Percentiles rank a stretch among this genome's conserved stretches.
Conservation (phyloP, 306 rosid species). For the Rosa chinensis region DNA sequence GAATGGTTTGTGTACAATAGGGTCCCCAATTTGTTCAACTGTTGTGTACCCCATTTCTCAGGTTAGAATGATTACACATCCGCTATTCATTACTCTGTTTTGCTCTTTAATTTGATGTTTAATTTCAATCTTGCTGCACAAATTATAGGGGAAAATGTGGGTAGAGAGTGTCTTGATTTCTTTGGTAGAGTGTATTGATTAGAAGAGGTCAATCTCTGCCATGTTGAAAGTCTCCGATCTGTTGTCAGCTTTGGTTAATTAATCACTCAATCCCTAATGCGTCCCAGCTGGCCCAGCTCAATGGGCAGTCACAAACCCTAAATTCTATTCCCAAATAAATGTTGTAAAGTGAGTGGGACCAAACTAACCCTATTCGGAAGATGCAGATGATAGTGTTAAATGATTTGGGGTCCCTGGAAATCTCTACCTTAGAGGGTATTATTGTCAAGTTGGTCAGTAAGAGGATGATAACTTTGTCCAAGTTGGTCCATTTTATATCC, state of each 20-base stretch:
- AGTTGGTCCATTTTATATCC: constrained; percentile 12
- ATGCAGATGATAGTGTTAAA: background rate
- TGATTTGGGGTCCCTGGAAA: constrained; percentile 1
- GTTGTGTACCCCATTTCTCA: background rate
- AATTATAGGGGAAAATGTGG: background rate
- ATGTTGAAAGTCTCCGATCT: constrained; percentile 21
- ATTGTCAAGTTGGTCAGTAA: constrained; percentile 25
- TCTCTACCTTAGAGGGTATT: constrained; percentile 16
- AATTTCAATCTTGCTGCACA: background rate
- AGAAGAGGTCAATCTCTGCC: constrained; percentile 5
- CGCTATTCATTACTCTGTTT: background rate
- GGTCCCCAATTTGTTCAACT: constrained; percentile 8
- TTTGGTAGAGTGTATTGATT: background rate
- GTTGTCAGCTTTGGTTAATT: constrained; percentile 14
- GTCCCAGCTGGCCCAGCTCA: constrained; percentile 47
- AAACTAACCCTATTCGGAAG: constrained; percentile 13
- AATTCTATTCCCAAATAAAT: constrained; percentile 17
- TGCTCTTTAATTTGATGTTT: background rate
- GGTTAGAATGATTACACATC: background rate
- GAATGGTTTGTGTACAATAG: background rate
- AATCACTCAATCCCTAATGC: constrained; percentile 26
- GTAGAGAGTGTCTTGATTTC: background rate
- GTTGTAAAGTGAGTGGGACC: constrained; percentile 16
- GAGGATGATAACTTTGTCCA: background rate
- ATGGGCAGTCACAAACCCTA: constrained; percentile 18